phyloP scores from a whole-genome alignment of 805 yeast species.

The Kregervanrija fluxuum region DNA sequence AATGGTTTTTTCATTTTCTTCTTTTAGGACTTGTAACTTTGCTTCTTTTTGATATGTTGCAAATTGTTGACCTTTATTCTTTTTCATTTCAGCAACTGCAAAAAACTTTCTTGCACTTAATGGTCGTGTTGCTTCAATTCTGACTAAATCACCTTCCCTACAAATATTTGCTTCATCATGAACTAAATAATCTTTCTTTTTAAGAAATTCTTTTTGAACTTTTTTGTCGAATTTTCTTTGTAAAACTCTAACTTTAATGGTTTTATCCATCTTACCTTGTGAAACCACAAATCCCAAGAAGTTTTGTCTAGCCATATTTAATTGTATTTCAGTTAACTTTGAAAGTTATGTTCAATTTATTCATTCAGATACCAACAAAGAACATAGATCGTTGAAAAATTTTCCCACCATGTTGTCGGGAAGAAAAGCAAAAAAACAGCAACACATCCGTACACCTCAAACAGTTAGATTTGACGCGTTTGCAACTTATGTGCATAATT shows the following conservation, averaged over 20 bases:
- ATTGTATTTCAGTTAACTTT: background rate
- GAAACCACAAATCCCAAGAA: slow-evolving; percentile 90
- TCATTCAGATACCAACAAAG: background rate
- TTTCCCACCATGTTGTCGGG: too few relatives aligned
- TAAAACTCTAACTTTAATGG: slow-evolving; percentile 87
- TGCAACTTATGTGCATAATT: too few relatives aligned
- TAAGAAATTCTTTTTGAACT: slow-evolving; percentile 68
- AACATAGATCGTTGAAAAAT: too few relatives aligned
- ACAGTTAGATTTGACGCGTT: too few relatives aligned
- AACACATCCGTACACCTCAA: too few relatives aligned
- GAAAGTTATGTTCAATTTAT: background rate
- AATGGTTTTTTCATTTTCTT: slow-evolving; percentile 51
- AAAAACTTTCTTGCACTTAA: slow-evolving; percentile 74
- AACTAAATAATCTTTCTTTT: slow-evolving; percentile 77
- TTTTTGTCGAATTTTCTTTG: slow-evolving; percentile 63
- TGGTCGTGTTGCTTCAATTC: slow-evolving; percentile 87
- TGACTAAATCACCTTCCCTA: slow-evolving; percentile 91
- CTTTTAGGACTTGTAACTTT: slow-evolving; percentile 54
- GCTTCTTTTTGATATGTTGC: slow-evolving; percentile 73
- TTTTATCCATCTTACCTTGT: slow-evolving; percentile 93
- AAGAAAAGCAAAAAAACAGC: too few relatives aligned
- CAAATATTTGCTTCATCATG: slow-evolving; percentile 92
- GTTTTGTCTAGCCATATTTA: slow-evolving; percentile 76
- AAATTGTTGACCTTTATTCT: slow-evolving; percentile 87
- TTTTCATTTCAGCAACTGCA: slow-evolving; percentile 87